Conservation (phyloP, 2,329 filamentous ascomycete genomes). For the Coleophoma eucalyptorum region DNA sequence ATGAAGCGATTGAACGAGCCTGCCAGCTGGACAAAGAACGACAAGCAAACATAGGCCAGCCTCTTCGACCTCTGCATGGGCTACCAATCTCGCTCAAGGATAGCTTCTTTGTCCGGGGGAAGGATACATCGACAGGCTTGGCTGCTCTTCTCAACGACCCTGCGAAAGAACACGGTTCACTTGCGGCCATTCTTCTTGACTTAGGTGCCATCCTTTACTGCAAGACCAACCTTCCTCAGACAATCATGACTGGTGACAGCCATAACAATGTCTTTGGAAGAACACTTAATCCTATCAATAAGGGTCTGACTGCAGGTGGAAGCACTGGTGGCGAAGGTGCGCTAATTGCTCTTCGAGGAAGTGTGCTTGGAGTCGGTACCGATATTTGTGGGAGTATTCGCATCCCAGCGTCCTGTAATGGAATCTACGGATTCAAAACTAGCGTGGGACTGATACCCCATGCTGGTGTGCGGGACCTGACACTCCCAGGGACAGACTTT, state of each 20-base stretch:
- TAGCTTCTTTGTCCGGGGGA: slow-evolving; percentile 49
- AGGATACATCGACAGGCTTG: slow-evolving; percentile 51
- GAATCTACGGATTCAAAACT: slow-evolving; percentile 43
- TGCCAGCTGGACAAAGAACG: slow-evolving; percentile 40
- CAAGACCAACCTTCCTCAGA: slow-evolving; percentile 64
- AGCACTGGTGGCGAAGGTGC: slow-evolving; percentile 59
- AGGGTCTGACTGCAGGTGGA: slow-evolving; percentile 53
- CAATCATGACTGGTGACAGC: slow-evolving; percentile 45
- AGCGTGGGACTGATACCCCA: slow-evolving; percentile 33
- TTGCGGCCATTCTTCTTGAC: slow-evolving; percentile 50
- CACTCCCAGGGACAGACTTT: slow-evolving; percentile 45
- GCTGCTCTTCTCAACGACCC: slow-evolving; percentile 46
- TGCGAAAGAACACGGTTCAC: slow-evolving; percentile 44
- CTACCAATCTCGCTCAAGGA: slow-evolving; percentile 54
- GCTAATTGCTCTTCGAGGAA: slow-evolving; percentile 44
- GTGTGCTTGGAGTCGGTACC: slow-evolving; percentile 54
- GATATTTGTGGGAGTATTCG: slow-evolving; percentile 46
- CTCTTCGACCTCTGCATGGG: slow-evolving; percentile 56
- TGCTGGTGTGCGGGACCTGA: slow-evolving; percentile 46
- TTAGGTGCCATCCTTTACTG: slow-evolving; percentile 60
- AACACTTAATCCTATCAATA: slow-evolving; percentile 55
- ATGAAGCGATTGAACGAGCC: slow-evolving; percentile 38
- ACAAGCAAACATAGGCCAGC: slow-evolving; percentile 28
- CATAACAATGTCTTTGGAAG: slow-evolving; percentile 57
- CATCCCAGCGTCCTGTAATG: slow-evolving; percentile 38